Base-by-base conservation (phyloP, 1,284 basidiomycete species). In the Fomitopsis pinicola region DNA sequence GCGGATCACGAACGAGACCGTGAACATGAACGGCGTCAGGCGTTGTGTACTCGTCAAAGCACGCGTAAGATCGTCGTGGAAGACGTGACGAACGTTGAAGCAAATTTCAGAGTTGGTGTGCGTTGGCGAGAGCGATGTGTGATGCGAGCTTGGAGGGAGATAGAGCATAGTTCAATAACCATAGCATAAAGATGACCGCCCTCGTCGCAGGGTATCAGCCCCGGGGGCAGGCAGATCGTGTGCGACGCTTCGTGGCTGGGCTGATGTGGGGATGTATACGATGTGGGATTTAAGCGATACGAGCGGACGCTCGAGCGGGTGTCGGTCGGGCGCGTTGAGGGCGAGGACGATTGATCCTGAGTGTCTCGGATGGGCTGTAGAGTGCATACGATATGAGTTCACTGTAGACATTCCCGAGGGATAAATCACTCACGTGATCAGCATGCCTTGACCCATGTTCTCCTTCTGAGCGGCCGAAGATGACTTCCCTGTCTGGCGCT, bases 301-400 rank as follows among this genome's bases (percentile, higher is more conserved):
- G 62, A 26, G 68, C 63, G 8, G 67, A 55, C 8, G 67, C 61
- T 5, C 75, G 72, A 53, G 78, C 79, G 60, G 82, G 81, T 7
- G 81, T 82, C 5, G 81, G 78, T 44, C 85, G 78, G 60, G 82
- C 82, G 56, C 82, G 52, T 30, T 54, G 80, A 38, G 85, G 85
- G 61, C 85, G 82, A 30, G 89, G 89, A 42, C 88, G 84, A 69
- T 79, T 87, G 65, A 91, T 74, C 66, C 88, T 78, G 40, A 91
- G 77, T 28, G 80, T 80, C 63, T 87, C 84, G 42, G 80, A 77
- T 58, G 86, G 81, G 44, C 88, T 91, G 66, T 15, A 54, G 40
- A 1, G 3, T 3, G 6, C 12, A 58, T 12, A 5, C 9, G 60
- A 59, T 57, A 58, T 59, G 1, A 42, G 33, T 58, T 15, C 46